Evolutionary conservation across 2,329 filamentous ascomycete genomes (phyloP), one percentile per base, ranked within the genome.

Genomic region (Macrophomina pseudophaseolina): DNA sequence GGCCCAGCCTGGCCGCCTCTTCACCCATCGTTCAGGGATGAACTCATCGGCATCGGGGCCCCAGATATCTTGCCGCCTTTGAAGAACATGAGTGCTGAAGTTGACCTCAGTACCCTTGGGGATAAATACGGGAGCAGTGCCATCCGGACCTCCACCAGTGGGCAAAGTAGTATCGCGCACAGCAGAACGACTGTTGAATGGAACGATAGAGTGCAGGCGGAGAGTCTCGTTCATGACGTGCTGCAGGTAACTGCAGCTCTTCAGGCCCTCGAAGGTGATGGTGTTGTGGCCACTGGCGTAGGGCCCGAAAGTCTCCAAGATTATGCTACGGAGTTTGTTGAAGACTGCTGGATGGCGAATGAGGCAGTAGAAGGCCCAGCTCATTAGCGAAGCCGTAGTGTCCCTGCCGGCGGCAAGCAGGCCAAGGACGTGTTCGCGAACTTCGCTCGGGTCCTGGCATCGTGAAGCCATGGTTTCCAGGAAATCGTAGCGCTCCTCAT

Each of bases 191-290:
- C 76, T 77, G 72, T 88, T 88, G 42, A 79, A 71, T 4, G 86
- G 85, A 12, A 87, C 84, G n/a, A 83, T 78, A 4, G 85, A 84
- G 70, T 85, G 82, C 3, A 86, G 74, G 9, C 85, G 84, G 9
- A 88, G 80, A 2, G 84, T 91, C 80, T 96, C 92, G 79, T 92
- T 90, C 72, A 96, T 84, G 60, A 91, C 81, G 71, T 89, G 84
- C 77, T 88, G 74, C 2, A 80, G 70, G 66, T 79, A 80, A 38
- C 60, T 73, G 69, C 80, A 78, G 52, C 73, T 75, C 66, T 80
- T 82, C 56, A 83, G 79, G 28, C 74, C 70, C 48, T 77, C 71
- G 66, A 83, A 84, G 9, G 79, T 80, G 58, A 83, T 76, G 30
- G 78, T 72, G n/a, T 42, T 4, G 18, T 58, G 54, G 7, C 40